phyloP scores from a whole-genome alignment of 495 filamentous ascomycete species.

The Melanomma pulvis-pyrius region DNA sequence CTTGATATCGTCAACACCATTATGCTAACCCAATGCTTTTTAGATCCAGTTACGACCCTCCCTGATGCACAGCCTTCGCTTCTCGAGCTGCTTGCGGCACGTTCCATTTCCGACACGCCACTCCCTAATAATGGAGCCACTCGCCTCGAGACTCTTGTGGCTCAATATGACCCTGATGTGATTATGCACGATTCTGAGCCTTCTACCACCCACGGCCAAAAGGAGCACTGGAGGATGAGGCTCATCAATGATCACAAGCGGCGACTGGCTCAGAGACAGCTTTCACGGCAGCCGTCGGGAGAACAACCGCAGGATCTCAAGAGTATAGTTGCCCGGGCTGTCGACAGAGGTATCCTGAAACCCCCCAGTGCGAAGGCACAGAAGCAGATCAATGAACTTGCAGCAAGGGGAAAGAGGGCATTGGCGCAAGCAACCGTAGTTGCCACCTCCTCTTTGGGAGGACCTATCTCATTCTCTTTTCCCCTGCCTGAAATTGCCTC shows the following conservation, averaged over 20 bases:
- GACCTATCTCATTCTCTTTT: neutral
- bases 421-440: neutral
- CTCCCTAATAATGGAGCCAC: neutral
- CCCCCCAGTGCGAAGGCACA: neutral
- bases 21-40: no score
- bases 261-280: neutral
- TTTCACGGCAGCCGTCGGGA: neutral
- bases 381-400: neutral
- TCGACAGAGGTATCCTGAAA: conserved; percentile 1
- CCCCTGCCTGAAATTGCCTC: neutral
- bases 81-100: no score
- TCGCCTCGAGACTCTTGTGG: neutral
- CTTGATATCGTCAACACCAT: neutral
- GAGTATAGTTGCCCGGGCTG: conserved; percentile 2
- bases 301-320: neutral
- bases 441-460: neutral
- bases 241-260: conserved; percentile 2
- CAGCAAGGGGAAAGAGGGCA: neutral
- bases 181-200: neutral
- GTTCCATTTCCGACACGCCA: no score
- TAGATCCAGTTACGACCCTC: no score
- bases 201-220: neutral
- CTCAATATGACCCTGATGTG: neutral
- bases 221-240: neutral
- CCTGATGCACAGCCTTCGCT: no score